Evolutionary conservation across 78 protist species (phyloP).

Genomic region (Corallochytrium limacisporum): DNA sequence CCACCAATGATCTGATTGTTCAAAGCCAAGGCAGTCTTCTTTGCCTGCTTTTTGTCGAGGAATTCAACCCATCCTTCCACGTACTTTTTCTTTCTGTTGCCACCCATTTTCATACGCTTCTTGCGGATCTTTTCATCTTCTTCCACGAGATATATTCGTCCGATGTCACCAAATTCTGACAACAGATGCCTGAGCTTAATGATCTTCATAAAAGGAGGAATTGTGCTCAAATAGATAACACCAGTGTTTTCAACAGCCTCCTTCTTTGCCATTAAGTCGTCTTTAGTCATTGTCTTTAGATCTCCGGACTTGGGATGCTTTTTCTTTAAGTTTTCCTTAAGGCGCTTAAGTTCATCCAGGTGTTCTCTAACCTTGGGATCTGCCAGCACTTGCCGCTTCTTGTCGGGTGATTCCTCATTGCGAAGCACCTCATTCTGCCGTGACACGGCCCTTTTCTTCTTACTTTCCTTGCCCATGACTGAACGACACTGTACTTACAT

Average conservation of each 20-base stretch:
- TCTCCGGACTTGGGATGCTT: too few species aligned
- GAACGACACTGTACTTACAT: too few species aligned
- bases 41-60: constrained; percentile 42
- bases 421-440: too few species aligned
- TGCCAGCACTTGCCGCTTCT: too few species aligned
- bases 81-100: constrained; percentile 35
- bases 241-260: constrained; percentile 30
- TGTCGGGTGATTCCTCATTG: too few species aligned
- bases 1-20: constrained; percentile 33
- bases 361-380: too few species aligned
- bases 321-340: too few species aligned
- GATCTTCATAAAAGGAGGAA: constrained; percentile 70
- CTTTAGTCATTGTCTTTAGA: neutral
- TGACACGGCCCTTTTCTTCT: too few species aligned
- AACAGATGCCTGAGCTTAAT: constrained; percentile 40
- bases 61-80: constrained; percentile 82
- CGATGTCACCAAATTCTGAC: constrained; percentile 38
- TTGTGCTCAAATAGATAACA: constrained; percentile 46
- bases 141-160: constrained; percentile 33
- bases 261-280: neutral
- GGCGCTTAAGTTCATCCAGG: too few species aligned
- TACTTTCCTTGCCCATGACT: too few species aligned
- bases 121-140: constrained; percentile 8
- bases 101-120: constrained; percentile 13
- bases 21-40: constrained; percentile 32